Percentiles rank a stretch among this genome's conserved stretches.
These are phyloP conservation scores for Cenchrus purpureus DNA, from an alignment of 176 grass and related monocot genomes.

Conservation along the genomic window DNA sequence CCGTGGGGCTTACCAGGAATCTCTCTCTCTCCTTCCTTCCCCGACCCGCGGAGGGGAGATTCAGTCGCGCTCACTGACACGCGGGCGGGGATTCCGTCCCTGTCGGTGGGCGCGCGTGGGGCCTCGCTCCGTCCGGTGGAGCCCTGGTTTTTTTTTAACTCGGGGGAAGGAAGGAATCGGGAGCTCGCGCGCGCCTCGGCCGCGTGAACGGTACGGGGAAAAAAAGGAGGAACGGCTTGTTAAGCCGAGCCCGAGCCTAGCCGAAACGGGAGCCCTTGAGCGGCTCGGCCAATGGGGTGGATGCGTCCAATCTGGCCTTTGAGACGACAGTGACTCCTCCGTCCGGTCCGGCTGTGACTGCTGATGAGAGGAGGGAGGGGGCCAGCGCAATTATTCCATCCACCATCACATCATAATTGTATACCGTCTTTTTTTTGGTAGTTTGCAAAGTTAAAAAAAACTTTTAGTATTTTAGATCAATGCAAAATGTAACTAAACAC, in stretches of 20 bases:
- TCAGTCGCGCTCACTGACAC: background rate
- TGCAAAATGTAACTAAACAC: too few relatives aligned
- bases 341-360: background rate
- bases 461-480: too few relatives aligned
- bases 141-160: background rate
- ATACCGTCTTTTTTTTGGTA: too few relatives aligned
- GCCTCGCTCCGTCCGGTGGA: background rate
- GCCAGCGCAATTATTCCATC: conserved; percentile 27
- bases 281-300: background rate
- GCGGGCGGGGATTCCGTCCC: background rate
- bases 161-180: background rate
- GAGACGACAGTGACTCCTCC: background rate
- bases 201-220: conserved; percentile 30
- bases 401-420: background rate
- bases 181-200: conserved; percentile 16
- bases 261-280: background rate
- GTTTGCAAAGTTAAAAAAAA: too few relatives aligned
- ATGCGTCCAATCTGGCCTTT: background rate
- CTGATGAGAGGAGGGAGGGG: background rate
- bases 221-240: background rate
- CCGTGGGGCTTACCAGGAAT: background rate
- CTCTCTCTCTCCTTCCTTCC: background rate
- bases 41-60: background rate
- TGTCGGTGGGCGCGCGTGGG: background rate
- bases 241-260: background rate